These are phyloP conservation scores for Verticillium alfalfae DNA, from an alignment of 2,329 filamentous ascomycete species.

Conservation along the genomic window DNA sequence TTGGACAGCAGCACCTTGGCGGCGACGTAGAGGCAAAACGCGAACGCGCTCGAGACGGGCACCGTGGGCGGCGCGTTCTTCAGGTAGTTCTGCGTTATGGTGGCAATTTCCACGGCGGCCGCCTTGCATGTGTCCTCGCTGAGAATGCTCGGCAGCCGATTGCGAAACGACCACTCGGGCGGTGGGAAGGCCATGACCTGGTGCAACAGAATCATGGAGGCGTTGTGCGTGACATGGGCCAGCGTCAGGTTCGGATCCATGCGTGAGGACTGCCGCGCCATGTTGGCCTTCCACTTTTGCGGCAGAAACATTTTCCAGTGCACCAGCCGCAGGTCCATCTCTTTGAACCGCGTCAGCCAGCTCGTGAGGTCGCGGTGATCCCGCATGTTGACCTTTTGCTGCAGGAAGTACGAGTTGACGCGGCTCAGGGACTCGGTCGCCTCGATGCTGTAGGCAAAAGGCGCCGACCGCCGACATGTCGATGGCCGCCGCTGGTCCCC, in stretches of 20 bases:
- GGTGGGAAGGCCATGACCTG: conserved; percentile 37
- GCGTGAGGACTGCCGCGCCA: conserved; percentile 17
- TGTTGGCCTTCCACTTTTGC: conserved; percentile 29
- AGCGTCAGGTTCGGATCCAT: conserved; percentile 44
- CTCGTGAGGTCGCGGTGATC: conserved; percentile 26
- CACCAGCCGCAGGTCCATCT: conserved; percentile 35
- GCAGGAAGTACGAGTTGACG: conserved; percentile 34
- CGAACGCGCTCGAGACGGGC: conserved; percentile 28
- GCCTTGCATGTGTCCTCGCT: conserved; percentile 37
- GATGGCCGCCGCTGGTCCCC: conserved; percentile 7
- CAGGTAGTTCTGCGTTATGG: conserved; percentile 35
- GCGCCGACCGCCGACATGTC: conserved; percentile 32
- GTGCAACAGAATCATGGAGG: conserved; percentile 39
- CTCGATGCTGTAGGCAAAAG: conserved; percentile 36
- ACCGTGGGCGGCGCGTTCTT: conserved; percentile 18
- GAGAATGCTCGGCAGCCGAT: conserved; percentile 30
- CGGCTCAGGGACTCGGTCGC: conserved; percentile 35
- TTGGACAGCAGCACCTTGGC: conserved; percentile 30
- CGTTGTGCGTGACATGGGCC: conserved; percentile 40
- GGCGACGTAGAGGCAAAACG: conserved; percentile 35
- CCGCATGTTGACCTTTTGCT: conserved; percentile 29
- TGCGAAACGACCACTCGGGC: conserved; percentile 22
- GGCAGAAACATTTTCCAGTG: conserved; percentile 34
- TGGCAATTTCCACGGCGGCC: conserved; percentile 34
- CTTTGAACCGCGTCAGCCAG: conserved; percentile 38